Evolutionary conservation across 257 asterid species (phyloP).

Genomic region (Plantago ovata): DNA sequence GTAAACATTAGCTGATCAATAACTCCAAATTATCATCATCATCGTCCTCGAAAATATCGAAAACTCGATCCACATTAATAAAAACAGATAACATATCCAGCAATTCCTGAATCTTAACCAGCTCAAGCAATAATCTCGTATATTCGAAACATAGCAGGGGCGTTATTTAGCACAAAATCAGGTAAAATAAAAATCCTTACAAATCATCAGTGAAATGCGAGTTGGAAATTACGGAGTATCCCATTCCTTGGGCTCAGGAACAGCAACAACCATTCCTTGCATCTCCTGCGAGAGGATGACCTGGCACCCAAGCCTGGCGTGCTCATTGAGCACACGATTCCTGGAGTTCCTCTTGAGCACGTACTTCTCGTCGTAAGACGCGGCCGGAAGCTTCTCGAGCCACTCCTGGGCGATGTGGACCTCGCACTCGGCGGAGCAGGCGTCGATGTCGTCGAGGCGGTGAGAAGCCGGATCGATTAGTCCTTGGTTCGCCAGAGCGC

Average conservation of each 20-base stretch:
- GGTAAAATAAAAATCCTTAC: conserved; percentile 15
- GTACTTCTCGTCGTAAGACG: conserved; percentile 52
- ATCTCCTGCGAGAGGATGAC: conserved; percentile 42
- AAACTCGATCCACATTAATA: conserved; percentile 4
- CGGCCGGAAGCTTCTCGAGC: conserved; percentile 87
- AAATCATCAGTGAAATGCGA: conserved; percentile 14
- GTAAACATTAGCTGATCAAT: too few relatives aligned
- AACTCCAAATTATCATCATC: too few relatives aligned
- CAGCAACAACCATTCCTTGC: conserved; percentile 59
- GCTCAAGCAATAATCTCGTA: conserved; percentile 17
- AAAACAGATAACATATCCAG: conserved; percentile 1
- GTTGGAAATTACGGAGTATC: conserved; percentile 35
- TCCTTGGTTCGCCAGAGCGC: conserved; percentile 68
- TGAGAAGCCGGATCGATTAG: conserved; percentile 91
- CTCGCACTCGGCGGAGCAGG: conserved; percentile 99
- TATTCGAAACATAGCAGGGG: conserved; percentile 14
- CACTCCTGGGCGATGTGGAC: conserved; percentile 97
- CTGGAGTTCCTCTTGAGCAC: conserved; percentile 53
- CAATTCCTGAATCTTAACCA: conserved; percentile 15
- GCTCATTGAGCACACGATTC: conserved; percentile 48
- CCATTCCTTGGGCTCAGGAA: conserved; percentile 53
- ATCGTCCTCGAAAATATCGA: neutral
- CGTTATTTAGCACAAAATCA: conserved; percentile 31
- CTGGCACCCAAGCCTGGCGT: conserved; percentile 60
- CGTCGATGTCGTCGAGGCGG: conserved; percentile 88